Conservation (phyloP, 495 filamentous ascomycete species). For the Penicillium diatomitis region DNA sequence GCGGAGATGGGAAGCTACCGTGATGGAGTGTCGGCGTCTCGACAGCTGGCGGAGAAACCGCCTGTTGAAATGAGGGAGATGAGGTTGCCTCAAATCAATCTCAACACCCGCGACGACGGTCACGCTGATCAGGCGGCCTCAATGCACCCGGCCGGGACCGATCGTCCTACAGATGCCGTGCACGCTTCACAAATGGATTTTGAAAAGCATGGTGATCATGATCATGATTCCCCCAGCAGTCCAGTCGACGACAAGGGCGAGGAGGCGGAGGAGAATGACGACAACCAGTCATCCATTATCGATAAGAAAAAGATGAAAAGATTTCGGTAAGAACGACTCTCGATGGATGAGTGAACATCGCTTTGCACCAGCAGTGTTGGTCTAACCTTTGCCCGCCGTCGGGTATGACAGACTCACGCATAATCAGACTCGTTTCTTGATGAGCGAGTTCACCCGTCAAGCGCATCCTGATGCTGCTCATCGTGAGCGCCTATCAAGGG, state of each 20-base stretch:
- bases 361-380: no score
- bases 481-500: conserved; percentile 77
- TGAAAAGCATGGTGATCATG: conserved; percentile 14
- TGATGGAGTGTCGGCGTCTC: conserved; percentile 15
- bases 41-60: not conserved
- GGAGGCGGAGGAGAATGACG: conserved; percentile 18
- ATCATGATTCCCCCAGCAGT: conserved; percentile 19
- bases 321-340: conserved; percentile 58
- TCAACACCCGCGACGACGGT: conserved; percentile 13
- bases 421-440: conserved; percentile 90
- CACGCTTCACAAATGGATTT: conserved; percentile 10
- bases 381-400: no score
- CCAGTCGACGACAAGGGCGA: conserved; percentile 28
- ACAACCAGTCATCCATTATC: conserved; percentile 22
- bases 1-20: conserved; percentile 9
- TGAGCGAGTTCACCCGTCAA: conserved; percentile 95
- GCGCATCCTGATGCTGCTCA: conserved; percentile 93
- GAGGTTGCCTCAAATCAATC: conserved; percentile 11
- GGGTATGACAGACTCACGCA: conserved; percentile 66
- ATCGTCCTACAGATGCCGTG: conserved; percentile 11
- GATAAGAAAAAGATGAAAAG: conserved; percentile 94
- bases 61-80: conserved; percentile 9
- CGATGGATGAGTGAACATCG: no score
- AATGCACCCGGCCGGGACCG: conserved; percentile 9
- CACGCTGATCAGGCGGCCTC: conserved; percentile 11